phyloP scores from a whole-genome alignment of 2,329 filamentous ascomycete species.

The Pyricularia pennisetigena region DNA sequence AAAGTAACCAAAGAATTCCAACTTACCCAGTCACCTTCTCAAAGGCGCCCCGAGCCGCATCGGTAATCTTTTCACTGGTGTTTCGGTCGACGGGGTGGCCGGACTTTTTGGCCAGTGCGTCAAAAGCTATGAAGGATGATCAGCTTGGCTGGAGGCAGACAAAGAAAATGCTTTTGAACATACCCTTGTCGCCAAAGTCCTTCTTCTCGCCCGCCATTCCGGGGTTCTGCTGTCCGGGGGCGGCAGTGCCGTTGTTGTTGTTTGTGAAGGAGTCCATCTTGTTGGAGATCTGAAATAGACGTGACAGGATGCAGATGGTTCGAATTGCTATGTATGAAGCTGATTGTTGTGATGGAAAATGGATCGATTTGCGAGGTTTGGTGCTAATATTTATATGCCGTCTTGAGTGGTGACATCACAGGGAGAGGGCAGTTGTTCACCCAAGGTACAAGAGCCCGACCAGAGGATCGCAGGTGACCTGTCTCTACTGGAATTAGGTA shows the following conservation, averaged over 20 bases:
- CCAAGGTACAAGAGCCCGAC: neutral
- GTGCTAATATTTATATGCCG: neutral
- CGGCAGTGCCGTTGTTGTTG: neutral
- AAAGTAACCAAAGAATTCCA: neutral
- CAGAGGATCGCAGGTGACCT: neutral
- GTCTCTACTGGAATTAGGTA: neutral
- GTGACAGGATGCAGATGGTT: neutral
- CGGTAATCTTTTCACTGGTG: conserved; percentile 23
- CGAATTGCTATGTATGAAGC: neutral
- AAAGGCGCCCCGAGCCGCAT: conserved; percentile 19
- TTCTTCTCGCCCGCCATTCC: conserved; percentile 6
- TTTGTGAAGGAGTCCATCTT: conserved; percentile 1
- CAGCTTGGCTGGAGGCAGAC: neutral
- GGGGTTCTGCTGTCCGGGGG: neutral
- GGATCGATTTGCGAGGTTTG: neutral
- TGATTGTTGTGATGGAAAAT: neutral
- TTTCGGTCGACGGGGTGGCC: conserved; percentile 13
- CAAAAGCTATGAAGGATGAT: conserved; percentile 9
- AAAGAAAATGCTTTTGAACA: neutral
- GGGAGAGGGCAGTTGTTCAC: neutral
- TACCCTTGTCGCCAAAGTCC: conserved; percentile 17
- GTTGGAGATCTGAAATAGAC: neutral
- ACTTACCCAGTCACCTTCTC: conserved; percentile 29
- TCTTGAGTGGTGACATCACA: neutral
- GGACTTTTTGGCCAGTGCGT: conserved; percentile 15